These are phyloP conservation scores for Eimeria necatrix DNA, from an alignment of 169 alveolate species.

Conservation along the genomic window DNA sequence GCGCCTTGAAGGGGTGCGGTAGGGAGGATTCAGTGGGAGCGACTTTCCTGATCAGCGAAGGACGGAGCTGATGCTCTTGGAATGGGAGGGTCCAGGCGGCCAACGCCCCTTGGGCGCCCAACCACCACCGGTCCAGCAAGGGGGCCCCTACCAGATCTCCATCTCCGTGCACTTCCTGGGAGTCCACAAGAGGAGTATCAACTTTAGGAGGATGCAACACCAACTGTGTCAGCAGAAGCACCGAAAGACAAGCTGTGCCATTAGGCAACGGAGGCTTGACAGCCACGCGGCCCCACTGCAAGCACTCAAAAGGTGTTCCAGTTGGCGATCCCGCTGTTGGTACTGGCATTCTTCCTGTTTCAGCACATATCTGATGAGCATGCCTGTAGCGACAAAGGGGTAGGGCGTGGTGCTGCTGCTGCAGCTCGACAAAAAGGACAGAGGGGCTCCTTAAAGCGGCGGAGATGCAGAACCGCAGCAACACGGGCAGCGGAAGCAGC, in stretches of 20 bases:
- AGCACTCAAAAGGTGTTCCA: not conserved
- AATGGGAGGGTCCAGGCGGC: slow-evolving; percentile 34
- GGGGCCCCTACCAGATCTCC: slow-evolving; percentile 55
- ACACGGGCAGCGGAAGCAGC: slow-evolving; percentile 46
- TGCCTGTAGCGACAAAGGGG: slow-evolving; percentile 16
- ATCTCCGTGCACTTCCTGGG: not conserved
- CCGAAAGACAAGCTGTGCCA: slow-evolving; percentile 45
- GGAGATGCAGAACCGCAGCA: slow-evolving; percentile 50
- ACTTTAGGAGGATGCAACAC: not conserved
- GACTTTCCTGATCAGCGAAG: not conserved
- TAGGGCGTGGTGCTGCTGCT: slow-evolving; percentile 64
- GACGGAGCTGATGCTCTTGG: not conserved
- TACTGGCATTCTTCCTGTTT: not conserved
- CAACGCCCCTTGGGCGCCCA: slow-evolving; percentile 45
- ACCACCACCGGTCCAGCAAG: slow-evolving; percentile 35
- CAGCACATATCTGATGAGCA: not conserved
- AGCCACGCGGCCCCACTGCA: slow-evolving; percentile 60
- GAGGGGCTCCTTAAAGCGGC: slow-evolving; percentile 23
- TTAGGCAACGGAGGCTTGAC: slow-evolving; percentile 56
- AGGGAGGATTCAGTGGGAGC: not conserved
- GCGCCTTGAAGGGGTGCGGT: slow-evolving; percentile 11
- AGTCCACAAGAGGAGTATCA: not conserved
- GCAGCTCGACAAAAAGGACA: slow-evolving; percentile 20
- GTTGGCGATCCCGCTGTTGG: not conserved
- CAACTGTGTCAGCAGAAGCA: slow-evolving; percentile 45